Evolutionary conservation across 2,329 filamentous ascomycete genomes (phyloP).

Genomic region (Atkinsonella texensis): DNA sequence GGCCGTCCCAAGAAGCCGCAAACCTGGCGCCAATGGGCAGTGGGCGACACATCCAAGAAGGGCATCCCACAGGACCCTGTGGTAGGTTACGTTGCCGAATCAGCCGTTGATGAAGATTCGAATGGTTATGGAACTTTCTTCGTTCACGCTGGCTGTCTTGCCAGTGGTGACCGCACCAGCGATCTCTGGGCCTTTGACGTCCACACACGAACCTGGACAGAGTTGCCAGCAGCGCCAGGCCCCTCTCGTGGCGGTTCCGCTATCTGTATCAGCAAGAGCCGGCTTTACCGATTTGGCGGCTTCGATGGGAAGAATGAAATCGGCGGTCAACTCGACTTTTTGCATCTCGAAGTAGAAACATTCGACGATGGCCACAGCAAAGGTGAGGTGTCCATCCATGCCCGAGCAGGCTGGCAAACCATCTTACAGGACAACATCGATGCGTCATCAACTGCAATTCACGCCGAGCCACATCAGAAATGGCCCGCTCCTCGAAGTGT

Average conservation of each 20-base stretch:
- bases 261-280: constrained; percentile 50
- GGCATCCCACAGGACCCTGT: constrained; percentile 49
- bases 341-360: constrained; percentile 44
- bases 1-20: constrained; percentile 19
- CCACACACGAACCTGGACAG: constrained; percentile 49
- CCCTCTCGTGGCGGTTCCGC: constrained; percentile 54
- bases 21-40: constrained; percentile 43
- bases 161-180: constrained; percentile 43
- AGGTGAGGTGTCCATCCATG: constrained; percentile 38
- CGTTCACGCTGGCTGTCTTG: constrained; percentile 64
- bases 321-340: constrained; percentile 59
- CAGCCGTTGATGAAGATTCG: constrained; percentile 46
- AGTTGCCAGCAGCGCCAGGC: constrained; percentile 54
- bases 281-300: constrained; percentile 69
- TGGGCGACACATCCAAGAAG: constrained; percentile 40
- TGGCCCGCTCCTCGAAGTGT: constrained; percentile 45
- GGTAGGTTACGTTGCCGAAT: constrained; percentile 43
- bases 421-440: constrained; percentile 27
- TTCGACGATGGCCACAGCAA: constrained; percentile 37
- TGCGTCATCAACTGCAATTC: constrained; percentile 23
- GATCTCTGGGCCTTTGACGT: constrained; percentile 76
- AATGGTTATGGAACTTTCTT: constrained; percentile 58
- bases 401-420: constrained; percentile 43
- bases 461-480: constrained; percentile 19
- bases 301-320: constrained; percentile 60